Percentiles rank a stretch among this genome's conserved stretches.
phyloP scores from a whole-genome alignment of 495 filamentous ascomycete genomes.

The Astrocystis sublimbata region DNA sequence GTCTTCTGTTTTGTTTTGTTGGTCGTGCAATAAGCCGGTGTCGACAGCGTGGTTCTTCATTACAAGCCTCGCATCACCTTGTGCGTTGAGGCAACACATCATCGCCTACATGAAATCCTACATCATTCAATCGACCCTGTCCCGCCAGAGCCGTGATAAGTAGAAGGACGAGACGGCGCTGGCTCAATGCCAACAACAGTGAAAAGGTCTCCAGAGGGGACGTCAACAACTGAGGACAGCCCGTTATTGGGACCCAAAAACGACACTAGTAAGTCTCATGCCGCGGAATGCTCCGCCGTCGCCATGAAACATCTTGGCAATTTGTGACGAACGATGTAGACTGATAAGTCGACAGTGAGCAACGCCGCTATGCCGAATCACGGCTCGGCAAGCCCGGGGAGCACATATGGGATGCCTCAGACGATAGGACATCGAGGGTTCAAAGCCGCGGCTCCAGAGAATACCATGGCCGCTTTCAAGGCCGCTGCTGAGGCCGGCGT shows the following conservation, averaged over 20 bases:
- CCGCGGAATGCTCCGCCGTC: not conserved
- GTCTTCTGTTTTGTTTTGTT: not conserved
- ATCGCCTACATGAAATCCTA: not conserved
- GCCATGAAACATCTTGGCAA: not conserved
- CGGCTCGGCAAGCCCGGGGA: conserved; percentile 12
- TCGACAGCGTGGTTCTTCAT: not conserved
- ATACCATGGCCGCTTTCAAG: conserved; percentile 76
- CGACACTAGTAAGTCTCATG: conserved; percentile 4
- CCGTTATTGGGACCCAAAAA: conserved; percentile 16
- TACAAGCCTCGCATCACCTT: not conserved
- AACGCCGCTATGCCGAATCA: conserved; percentile 8
- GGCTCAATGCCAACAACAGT: conserved; percentile 6
- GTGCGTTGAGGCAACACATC: not conserved
- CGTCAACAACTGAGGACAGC: conserved; percentile 25
- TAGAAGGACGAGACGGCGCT: not conserved
- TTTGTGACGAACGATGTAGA: not conserved
- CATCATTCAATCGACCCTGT: not conserved
- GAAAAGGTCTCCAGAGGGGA: not conserved
- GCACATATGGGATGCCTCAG: conserved; percentile 57
- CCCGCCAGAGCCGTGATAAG: not conserved
- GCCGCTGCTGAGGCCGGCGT: conserved; percentile 71
- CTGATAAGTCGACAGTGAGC: conserved; percentile 23
- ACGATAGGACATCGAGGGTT: conserved; percentile 86
- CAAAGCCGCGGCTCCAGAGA: conserved; percentile 78
- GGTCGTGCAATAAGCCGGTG: not conserved